Evolutionary conservation across 1,284 basidiomycete species (phyloP), one percentile per base, ranked within the genome.

Genomic region (Boletus sp.): DNA sequence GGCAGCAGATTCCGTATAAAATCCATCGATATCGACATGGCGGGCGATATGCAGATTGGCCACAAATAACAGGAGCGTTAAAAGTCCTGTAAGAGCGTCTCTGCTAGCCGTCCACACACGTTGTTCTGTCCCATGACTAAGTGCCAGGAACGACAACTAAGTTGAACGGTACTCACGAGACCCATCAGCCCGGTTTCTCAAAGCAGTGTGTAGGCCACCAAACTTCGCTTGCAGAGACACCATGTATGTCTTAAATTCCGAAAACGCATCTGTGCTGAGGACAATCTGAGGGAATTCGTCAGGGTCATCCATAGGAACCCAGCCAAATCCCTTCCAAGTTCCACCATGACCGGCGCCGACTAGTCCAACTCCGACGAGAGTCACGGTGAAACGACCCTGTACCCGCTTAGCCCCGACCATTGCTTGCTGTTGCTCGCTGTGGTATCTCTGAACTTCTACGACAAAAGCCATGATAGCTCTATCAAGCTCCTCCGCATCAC

Each of bases 251-350:
- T 69, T 75, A 57, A 83, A 67, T 53, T 86, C 81, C 10, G 68
- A 66, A 27, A 84, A 70, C 23, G 77, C 72, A 27, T 80, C 78
- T 8, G 72, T 65, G 23, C 70, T 69, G 42, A 89, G 66, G 12
- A 72, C 58, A 41, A 69, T 74, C 53, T 72, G 69, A 5, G 82
- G 80, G 29, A 72, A 65, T 23, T 74, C 72, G 16, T 69, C 68
- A 8, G 71, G 71, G 25, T 78, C 75, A 36, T 75, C 73, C 23
- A 76, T 61, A 19, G 77, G 71, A 29, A 86, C 75, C 73, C 82
- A 90, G 23, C 88, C 88, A 54, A 88, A 84, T n/a, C 88, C 88
- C 57, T 78, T 86, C 88, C 87, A 90, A 22, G 70, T 69, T 6
- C 75, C 86, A 23, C 73, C 85, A 45, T 73, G 70, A 8, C 88